phyloP scores from a whole-genome alignment of 2,329 filamentous ascomycete genomes.

The Diaporthe nobilis region DNA sequence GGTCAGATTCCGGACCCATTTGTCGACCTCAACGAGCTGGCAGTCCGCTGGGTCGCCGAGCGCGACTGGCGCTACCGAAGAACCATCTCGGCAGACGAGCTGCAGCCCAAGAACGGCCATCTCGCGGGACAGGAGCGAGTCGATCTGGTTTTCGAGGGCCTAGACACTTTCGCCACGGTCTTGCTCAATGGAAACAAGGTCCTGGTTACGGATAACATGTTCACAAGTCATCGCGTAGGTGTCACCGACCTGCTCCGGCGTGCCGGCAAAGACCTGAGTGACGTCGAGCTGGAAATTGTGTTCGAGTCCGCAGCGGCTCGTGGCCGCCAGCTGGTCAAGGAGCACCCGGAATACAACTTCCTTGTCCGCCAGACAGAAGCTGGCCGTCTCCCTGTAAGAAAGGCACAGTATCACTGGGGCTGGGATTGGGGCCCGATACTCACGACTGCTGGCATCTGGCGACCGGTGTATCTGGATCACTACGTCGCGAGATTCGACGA shows the following conservation, averaged over 20 bases:
- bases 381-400: slow-evolving; percentile 72
- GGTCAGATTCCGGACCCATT: slow-evolving; percentile 77
- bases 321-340: slow-evolving; percentile 73
- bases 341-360: slow-evolving; percentile 75
- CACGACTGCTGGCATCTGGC: slow-evolving; percentile 80
- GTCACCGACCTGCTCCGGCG: slow-evolving; percentile 63
- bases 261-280: slow-evolving; percentile 59
- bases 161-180: slow-evolving; percentile 85
- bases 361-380: slow-evolving; percentile 76
- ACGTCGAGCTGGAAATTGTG: slow-evolving; percentile 73
- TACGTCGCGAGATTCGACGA: slow-evolving; percentile 77
- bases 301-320: slow-evolving; percentile 76
- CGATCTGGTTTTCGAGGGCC: slow-evolving; percentile 80
- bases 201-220: slow-evolving; percentile 84
- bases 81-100: slow-evolving; percentile 59
- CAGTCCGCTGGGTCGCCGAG: slow-evolving; percentile 83
- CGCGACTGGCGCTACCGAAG: slow-evolving; percentile 79
- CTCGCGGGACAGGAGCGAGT: slow-evolving; percentile 54
- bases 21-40: slow-evolving; percentile 80
- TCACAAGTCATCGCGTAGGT: slow-evolving; percentile 78
- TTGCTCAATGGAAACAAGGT: slow-evolving; percentile 77
- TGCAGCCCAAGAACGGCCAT: slow-evolving; percentile 54
- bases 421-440: slow-evolving; percentile 82
- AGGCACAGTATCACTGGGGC: slow-evolving; percentile 80
- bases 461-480: slow-evolving; percentile 78